Evolutionary conservation across 2,329 filamentous ascomycete genomes (phyloP).

Genomic region (Tolypocladium ophioglossoides): DNA sequence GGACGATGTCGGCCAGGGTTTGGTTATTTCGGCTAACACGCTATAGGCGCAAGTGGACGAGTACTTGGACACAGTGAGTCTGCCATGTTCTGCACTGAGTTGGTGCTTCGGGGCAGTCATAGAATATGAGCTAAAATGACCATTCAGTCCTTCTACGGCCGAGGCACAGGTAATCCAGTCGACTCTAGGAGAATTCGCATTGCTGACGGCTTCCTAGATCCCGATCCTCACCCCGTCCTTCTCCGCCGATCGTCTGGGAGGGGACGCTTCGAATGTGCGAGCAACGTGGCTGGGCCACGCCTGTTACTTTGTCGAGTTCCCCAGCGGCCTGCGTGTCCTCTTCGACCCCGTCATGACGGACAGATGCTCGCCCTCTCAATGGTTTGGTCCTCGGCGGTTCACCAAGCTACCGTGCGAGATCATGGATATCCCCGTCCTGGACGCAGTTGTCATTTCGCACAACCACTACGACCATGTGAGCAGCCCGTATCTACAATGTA

Average conservation of each 20-base stretch:
- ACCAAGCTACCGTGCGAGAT: conserved; percentile 63
- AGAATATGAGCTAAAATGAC: background rate
- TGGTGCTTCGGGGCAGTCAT: background rate
- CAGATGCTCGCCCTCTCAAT: conserved; percentile 61
- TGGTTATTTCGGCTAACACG: background rate
- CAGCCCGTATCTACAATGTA: conserved; percentile 19
- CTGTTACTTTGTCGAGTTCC: conserved; percentile 79
- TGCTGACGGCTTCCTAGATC: background rate
- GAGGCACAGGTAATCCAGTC: background rate
- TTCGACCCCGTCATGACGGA: conserved; percentile 84
- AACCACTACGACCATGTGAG: conserved; percentile 70
- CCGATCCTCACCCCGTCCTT: background rate
- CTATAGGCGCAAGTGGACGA: background rate
- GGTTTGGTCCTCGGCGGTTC: conserved; percentile 59
- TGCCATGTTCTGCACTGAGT: background rate
- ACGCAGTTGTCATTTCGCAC: conserved; percentile 66
- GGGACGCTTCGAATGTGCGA: background rate
- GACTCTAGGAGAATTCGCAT: too few relatives aligned
- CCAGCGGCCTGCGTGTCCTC: conserved; percentile 65
- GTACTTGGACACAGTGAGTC: background rate
- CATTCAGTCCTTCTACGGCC: background rate
- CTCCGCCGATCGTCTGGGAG: background rate
- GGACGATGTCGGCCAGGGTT: background rate
- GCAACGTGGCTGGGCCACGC: conserved; percentile 87
- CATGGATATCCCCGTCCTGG: conserved; percentile 60